These are phyloP conservation scores for Rutstroemia sp. DNA, from an alignment of 2,329 filamentous ascomycete genomes.

Conservation along the genomic window DNA sequence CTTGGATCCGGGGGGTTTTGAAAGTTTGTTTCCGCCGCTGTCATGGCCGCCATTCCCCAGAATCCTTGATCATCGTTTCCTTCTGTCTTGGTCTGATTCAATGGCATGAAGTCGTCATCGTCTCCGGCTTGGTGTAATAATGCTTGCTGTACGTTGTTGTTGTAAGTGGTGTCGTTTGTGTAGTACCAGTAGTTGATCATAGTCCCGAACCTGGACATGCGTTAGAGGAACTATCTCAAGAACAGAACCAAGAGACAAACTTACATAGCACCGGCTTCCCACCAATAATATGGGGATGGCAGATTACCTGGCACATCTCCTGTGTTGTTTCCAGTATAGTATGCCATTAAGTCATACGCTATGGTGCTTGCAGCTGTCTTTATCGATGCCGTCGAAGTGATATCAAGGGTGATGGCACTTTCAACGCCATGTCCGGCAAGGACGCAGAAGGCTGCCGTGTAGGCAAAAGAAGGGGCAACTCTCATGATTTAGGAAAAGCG, in stretches of 20 bases:
- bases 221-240: background rate
- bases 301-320: constrained; percentile 42
- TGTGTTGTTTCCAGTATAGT: constrained; percentile 40
- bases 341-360: constrained; percentile 42
- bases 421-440: constrained; percentile 7
- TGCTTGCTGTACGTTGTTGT: constrained; percentile 46
- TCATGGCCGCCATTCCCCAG: constrained; percentile 63
- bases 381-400: constrained; percentile 22
- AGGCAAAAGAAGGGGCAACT: background rate
- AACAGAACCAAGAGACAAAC: constrained; percentile 25
- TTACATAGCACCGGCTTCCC: constrained; percentile 42
- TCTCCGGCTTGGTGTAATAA: constrained; percentile 67
- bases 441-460: background rate
- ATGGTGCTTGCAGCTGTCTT: constrained; percentile 24
- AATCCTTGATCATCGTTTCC: constrained; percentile 60
- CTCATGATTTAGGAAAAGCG: background rate
- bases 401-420: constrained; percentile 5
- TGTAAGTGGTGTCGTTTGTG: constrained; percentile 62
- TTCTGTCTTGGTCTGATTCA: constrained; percentile 49
- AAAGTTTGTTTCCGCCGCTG: constrained; percentile 61
- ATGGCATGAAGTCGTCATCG: constrained; percentile 67
- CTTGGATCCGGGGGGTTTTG: constrained; percentile 42
- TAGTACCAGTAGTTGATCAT: constrained; percentile 78
- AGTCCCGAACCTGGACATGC: constrained; percentile 37
- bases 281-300: constrained; percentile 30